Evolutionary conservation across 805 yeast genomes (phyloP).

Genomic region (Hanseniaspora mollemarum): DNA sequence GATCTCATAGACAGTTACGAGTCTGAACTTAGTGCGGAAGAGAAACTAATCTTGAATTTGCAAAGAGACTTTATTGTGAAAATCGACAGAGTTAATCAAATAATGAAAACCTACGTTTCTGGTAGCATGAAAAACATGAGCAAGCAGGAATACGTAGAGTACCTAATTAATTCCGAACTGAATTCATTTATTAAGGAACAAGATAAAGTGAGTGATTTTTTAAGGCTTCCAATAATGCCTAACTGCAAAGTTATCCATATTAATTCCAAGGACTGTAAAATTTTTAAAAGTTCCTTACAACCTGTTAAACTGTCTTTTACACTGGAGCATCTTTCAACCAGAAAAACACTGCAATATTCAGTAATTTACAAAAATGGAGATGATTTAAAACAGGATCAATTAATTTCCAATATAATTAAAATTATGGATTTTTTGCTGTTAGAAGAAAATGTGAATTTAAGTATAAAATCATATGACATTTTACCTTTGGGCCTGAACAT

Average conservation of each 20-base stretch:
- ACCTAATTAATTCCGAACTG: conserved; percentile 31
- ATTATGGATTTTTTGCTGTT: conserved; percentile 80
- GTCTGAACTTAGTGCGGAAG: neutral
- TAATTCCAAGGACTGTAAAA: conserved; percentile 66
- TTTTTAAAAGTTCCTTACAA: conserved; percentile 81
- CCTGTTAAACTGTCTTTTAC: conserved; percentile 74
- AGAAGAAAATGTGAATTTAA: conserved; percentile 81
- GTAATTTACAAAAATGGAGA: conserved; percentile 91
- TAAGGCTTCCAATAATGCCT: conserved; percentile 13
- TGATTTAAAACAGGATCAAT: conserved; percentile 90
- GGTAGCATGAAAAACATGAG: conserved; percentile 25
- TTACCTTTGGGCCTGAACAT: conserved; percentile 83
- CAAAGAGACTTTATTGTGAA: conserved; percentile 2
- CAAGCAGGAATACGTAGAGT: conserved; percentile 58
- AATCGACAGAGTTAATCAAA: conserved; percentile 5
- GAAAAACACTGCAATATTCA: conserved; percentile 42
- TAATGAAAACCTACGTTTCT: neutral
- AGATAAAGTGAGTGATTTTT: conserved; percentile 50
- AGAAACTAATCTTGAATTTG: neutral
- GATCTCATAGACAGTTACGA: neutral
- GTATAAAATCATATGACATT: conserved; percentile 77
- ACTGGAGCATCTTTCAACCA: conserved; percentile 34
- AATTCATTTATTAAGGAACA: conserved; percentile 30
- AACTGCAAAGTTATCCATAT: conserved; percentile 42
- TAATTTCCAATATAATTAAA: conserved; percentile 84